A percentile compares a stretch with the other conserved stretches of the same genome.
phyloP scores from a whole-genome alignment of 2,329 filamentous ascomycete genomes.

The Epichloe baconii region DNA sequence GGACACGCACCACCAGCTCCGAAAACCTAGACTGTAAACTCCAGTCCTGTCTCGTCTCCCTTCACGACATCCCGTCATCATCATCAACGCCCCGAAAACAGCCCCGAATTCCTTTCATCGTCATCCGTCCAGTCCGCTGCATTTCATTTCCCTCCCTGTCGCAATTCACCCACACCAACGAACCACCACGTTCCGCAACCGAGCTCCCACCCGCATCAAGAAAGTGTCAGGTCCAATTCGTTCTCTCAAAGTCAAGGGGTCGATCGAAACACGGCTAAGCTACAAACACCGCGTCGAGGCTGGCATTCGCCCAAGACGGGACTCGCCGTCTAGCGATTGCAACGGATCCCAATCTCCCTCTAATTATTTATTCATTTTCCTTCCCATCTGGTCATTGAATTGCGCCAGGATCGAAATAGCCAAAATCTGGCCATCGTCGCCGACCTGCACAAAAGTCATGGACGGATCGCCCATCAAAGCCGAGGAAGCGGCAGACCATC shows the following conservation, averaged over 20 bases:
- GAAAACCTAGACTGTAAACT: not conserved
- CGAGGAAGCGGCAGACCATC: conserved; percentile 30
- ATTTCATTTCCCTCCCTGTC: not conserved
- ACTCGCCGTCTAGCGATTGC: not conserved
- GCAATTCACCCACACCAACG: not conserved
- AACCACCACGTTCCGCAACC: not conserved
- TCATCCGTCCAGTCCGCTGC: not conserved
- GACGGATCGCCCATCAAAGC: conserved; percentile 26
- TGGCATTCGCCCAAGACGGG: not conserved
- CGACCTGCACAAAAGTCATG: conserved; percentile 10
- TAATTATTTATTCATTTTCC: not conserved
- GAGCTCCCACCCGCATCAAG: not conserved
- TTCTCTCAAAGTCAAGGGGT: not conserved
- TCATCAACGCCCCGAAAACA: not conserved
- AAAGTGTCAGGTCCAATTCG: not conserved
- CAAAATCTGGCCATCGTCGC: not conserved
- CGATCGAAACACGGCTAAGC: not conserved
- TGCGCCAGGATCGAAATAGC: not conserved
- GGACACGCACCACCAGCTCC: conserved; percentile 4
- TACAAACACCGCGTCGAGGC: not conserved
- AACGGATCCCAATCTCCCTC: not conserved
- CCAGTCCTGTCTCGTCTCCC: not conserved
- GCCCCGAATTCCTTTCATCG: not conserved
- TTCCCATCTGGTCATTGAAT: not conserved
- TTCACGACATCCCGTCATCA: not conserved